Evolutionary conservation across 2,329 filamentous ascomycete genomes (phyloP).

Genomic region (Nothopassalora personata): DNA sequence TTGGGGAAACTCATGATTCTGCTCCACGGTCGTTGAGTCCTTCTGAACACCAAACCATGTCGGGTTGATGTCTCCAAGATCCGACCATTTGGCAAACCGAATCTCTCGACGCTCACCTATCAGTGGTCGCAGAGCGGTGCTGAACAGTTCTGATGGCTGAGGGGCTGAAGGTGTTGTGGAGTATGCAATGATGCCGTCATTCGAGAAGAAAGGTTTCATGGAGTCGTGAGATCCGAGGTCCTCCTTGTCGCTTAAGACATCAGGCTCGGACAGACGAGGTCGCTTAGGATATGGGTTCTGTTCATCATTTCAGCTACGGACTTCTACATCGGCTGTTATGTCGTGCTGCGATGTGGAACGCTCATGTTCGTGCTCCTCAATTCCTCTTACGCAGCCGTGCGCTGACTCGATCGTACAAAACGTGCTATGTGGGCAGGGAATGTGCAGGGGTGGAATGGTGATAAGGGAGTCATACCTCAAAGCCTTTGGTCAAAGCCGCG

Average conservation of each 20-base stretch:
- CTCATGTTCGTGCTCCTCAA: constrained; percentile 8
- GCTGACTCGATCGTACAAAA: constrained; percentile 8
- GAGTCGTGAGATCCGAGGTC: constrained; percentile 67
- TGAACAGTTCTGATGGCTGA: constrained; percentile 47
- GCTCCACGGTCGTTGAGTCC: constrained; percentile 40
- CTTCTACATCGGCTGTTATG: constrained; percentile 16
- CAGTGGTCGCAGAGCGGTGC: constrained; percentile 52
- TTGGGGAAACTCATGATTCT: constrained; percentile 47
- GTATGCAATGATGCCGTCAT: constrained; percentile 67
- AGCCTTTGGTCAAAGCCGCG: constrained; percentile 18
- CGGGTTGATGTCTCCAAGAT: constrained; percentile 38
- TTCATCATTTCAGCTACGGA: constrained; percentile 33
- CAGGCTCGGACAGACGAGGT: constrained; percentile 44
- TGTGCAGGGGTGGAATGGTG: neutral
- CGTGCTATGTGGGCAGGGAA: constrained; percentile 3
- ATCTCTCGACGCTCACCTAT: constrained; percentile 61
- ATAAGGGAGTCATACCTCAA: constrained; percentile 71
- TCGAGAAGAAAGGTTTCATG: constrained; percentile 74
- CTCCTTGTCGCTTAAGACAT: constrained; percentile 53
- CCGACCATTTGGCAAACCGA: constrained; percentile 58
- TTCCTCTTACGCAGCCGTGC: constrained; percentile 23
- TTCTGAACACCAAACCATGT: constrained; percentile 19
- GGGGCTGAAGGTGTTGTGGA: constrained; percentile 42
- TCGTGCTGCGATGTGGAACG: constrained; percentile 16
- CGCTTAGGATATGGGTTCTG: constrained; percentile 31